Base-by-base conservation (phyloP, 2,329 filamentous ascomycete species). In the Didymella sp. region DNA sequence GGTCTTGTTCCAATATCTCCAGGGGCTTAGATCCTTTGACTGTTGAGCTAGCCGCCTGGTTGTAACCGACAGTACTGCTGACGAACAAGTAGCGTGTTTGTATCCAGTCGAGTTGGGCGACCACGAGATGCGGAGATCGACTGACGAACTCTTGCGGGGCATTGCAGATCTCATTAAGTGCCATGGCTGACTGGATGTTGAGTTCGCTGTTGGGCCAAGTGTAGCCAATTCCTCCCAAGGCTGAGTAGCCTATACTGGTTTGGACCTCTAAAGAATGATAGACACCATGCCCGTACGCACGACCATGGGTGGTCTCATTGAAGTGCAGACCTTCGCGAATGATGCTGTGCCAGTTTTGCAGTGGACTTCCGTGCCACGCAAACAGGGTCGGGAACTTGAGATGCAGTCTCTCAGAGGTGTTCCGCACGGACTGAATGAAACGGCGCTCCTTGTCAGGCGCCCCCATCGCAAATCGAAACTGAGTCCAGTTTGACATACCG, bases 301-400 rank as follows among this genome's bases (percentile, higher is more conserved):
- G 85, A 0, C 92, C 93, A 71, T 94, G 77, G 0, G 72, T 38
- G 0, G 79, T 76, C 1, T 84, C 74, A 4, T 85, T 84, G 76
- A 87, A 96, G 71, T 96, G 85, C 6, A 97, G 79, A 0, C 93
- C 92, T 58, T 89, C 86, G 28, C 92, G 86, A 60, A 96, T 86
- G 66, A 97, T 96, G 66, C 88, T 90, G 74, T 97, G 93, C 93
- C 93, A 96, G 67, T 96, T 96, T 3, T 74, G 63, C 3, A 96
- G 62, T 0, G 78, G 73, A 67, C 91, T 96, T 6, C 92, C 93
- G 73, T 97, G 93, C 88, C 90, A 96, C 0, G 90, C 91, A 68
- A 96, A 92, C 1, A 96, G 74, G 0, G 91, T 94, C 0, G 90
- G 89, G 63, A 85, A 80, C 57, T 75, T 62, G 42, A 80, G 64